Evolutionary conservation across 768 basidiomycete genomes (phyloP), one percentile per base, ranked within the genome.

Genomic region (Strobilomyces echinocephalus): DNA sequence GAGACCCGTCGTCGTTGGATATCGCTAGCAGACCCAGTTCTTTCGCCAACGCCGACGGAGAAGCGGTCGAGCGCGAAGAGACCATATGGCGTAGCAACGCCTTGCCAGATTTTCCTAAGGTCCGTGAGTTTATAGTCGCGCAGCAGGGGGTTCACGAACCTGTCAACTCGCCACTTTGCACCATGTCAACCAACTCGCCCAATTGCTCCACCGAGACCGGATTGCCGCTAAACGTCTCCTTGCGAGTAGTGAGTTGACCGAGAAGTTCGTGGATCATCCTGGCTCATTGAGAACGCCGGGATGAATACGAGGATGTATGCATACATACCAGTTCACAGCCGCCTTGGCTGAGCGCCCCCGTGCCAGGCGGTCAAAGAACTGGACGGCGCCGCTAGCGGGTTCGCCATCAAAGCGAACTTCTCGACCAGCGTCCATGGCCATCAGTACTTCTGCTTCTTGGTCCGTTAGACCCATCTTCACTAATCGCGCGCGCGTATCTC

Each of bases 251-350:
- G 3, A 97, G 76, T 59, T 88, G 86, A 0, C 92, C 93, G 3
- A 95, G 72, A 0, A 97, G 76, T 56, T 95, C 91, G 55, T 98
- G 90, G 4, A 84, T 84, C 71, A 97, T 81, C 93, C 94, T 95
- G 63, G 12, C 26, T 12, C 2, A n/a, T 45, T 44, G 34, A 50
- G 18, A 49, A 28, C 31, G 20, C 26, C 9, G n/a, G 30, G 8
- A 3, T n/a, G 18, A 45, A 20, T 21, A 14, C 42, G 12, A 5
- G 7, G 15, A 10, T 16, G 14, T 18, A 33, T 15, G 20, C 40
- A 31, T 31, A 65, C 80, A 55, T 52, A 93, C 95, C 95, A 98
- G 65, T 97, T 97, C n/a, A 87, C 79, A 15, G 85, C 89, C 5
- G 77, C 70, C 61, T 85, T 88, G 1, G 89, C 82, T 53, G 87